phyloP scores from a whole-genome alignment of 2,329 filamentous ascomycete species.

The Colletotrichum incanum region DNA sequence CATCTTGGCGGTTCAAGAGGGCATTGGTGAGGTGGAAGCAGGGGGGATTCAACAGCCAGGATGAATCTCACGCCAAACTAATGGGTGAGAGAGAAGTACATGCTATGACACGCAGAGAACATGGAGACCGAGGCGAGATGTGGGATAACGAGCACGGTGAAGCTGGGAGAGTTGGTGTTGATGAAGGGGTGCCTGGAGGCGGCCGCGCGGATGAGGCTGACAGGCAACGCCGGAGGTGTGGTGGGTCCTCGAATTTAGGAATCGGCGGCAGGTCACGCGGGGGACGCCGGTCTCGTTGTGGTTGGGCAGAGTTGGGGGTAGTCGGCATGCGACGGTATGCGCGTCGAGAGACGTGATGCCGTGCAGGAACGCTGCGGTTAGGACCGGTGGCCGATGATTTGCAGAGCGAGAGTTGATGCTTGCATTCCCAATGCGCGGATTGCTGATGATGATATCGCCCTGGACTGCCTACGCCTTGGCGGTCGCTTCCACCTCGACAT shows the following conservation, averaged over 20 bases:
- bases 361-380: background rate
- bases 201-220: conserved; percentile 30
- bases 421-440: background rate
- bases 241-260: conserved; percentile 38
- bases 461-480: background rate
- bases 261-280: conserved; percentile 38
- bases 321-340: conserved; percentile 44
- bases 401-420: background rate
- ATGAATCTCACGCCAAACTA: background rate
- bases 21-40: conserved; percentile 4
- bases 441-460: background rate
- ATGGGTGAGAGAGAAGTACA: background rate
- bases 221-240: conserved; percentile 23
- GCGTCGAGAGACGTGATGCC: conserved; percentile 42
- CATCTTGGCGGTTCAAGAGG: conserved; percentile 17
- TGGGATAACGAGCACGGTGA: background rate
- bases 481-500: conserved; percentile 1
- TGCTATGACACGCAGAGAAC: background rate
- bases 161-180: conserved; percentile 12
- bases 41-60: background rate
- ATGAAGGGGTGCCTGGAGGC: conserved; percentile 27
- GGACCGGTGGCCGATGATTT: background rate
- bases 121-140: background rate
- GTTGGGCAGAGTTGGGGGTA: conserved; percentile 14
- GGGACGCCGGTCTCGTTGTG: conserved; percentile 6